Evolutionary conservation across 2,329 filamentous ascomycete genomes (phyloP).

Genomic region (Dothidotthia symphoricarpi): DNA sequence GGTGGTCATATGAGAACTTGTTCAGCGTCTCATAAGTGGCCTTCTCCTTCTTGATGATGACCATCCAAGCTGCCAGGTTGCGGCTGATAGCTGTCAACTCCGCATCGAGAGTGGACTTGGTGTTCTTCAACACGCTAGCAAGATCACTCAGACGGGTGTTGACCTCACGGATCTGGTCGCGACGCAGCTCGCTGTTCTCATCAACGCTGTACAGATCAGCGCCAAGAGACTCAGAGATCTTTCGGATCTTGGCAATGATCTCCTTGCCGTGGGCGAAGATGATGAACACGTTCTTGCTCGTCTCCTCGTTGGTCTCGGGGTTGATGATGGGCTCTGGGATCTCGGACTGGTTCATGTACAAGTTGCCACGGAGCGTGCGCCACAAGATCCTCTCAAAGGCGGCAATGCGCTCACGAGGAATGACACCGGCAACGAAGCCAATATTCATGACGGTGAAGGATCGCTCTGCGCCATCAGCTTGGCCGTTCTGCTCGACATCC

Average conservation of each 20-base stretch:
- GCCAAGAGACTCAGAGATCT: slow-evolving; percentile 96
- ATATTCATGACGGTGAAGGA: slow-evolving; percentile 99
- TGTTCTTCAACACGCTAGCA: slow-evolving; percentile 88
- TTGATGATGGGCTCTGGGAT: slow-evolving; percentile 92
- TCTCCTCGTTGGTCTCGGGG: slow-evolving; percentile 84
- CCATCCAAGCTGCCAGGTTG: slow-evolving; percentile 93
- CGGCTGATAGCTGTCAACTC: slow-evolving; percentile 92
- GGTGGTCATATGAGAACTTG: slow-evolving; percentile 93
- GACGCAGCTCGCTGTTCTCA: slow-evolving; percentile 91
- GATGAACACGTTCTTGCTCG: slow-evolving; percentile 98
- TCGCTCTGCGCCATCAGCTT: slow-evolving; percentile 68
- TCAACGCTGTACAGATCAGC: slow-evolving; percentile 96
- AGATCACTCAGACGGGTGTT: slow-evolving; percentile 91
- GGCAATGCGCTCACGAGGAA: slow-evolving; percentile 85
- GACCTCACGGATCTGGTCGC: slow-evolving; percentile 96
- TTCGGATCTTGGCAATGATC: slow-evolving; percentile 96
- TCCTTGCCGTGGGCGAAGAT: slow-evolving; percentile 99
- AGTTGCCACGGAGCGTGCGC: slow-evolving; percentile 92
- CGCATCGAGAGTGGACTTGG: slow-evolving; percentile 87
- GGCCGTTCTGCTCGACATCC: slow-evolving; percentile 82
- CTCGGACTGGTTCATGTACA: slow-evolving; percentile 99
- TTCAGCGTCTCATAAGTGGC: slow-evolving; percentile 95
- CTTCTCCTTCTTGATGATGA: slow-evolving; percentile 97
- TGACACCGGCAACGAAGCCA: slow-evolving; percentile 95
- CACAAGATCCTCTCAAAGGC: slow-evolving; percentile 97